Base-by-base conservation (phyloP, 1,284 basidiomycete species). In the Fistulinella staudtii region DNA sequence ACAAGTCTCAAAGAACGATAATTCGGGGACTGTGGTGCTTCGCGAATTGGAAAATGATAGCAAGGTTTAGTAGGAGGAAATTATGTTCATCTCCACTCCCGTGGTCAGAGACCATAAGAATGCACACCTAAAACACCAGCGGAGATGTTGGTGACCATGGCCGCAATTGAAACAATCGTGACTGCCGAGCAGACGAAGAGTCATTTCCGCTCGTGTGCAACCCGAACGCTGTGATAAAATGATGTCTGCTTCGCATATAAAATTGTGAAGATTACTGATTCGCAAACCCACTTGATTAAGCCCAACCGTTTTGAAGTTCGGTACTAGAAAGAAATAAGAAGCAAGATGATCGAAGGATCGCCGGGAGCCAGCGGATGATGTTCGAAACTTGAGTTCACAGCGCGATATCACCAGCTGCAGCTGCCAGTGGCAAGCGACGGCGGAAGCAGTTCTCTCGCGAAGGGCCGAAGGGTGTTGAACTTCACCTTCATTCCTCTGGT, bases 131-230 rank as follows among this genome's bases (percentile, higher is more conserved):
- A 11, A 25, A 11, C 24, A 25, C 11, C 11, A 11, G 24, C n/a
- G 27, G 15, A 14, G 42, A 45, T 18, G 18, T 10, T 34, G 11
- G 33, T 4, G 22, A 30, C 41, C 33, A 11, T 29, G 3, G 20
- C 21, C 15, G 15, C 42, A 23, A 17, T 29, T 22, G 22, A 23
- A 35, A 28, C 43, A 4, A 29, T 20, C 33, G 9, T 10, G 18
- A 34, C 33, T 34, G 30, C 30, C 30, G 17, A 31, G 17, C 17
- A 31, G 22, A 45, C 7, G 4, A 31, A n/a, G 14, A 8, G 9
- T 21, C 20, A 45, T 45, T 40, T 46, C 42, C 8, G 25, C 42
- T 45, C 24, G 5, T 22, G 8, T 7, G 14, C 20, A 23, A 17
- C 10, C 20, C 28, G 21, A 22, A 21, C n/a, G 35, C 15, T n/a